These are phyloP conservation scores for Westerdykella sp. DNA, from an alignment of 2,329 filamentous ascomycete genomes.

Conservation along the genomic window DNA sequence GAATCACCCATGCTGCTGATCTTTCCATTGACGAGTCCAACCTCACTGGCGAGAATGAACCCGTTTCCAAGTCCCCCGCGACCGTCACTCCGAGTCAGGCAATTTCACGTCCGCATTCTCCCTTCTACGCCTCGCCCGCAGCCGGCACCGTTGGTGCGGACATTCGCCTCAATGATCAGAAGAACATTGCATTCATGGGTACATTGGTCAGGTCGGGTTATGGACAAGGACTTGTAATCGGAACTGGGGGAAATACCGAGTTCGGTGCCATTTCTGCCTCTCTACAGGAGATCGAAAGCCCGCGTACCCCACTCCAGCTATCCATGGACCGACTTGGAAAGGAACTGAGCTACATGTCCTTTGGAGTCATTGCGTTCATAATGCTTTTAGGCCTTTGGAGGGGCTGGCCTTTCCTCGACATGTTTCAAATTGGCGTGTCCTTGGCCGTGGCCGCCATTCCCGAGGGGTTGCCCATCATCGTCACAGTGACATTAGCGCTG, in stretches of 20 bases:
- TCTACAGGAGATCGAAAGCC: constrained; percentile 89
- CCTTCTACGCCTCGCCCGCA: constrained; percentile 54
- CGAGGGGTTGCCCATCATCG: constrained; percentile 94
- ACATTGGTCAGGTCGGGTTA: constrained; percentile 92
- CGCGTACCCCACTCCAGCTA: constrained; percentile 83
- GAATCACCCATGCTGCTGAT: constrained; percentile 84
- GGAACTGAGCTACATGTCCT: constrained; percentile 94
- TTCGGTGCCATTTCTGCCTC: constrained; percentile 96
- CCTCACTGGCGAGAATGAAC: constrained; percentile 92
- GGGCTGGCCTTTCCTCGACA: constrained; percentile 82
- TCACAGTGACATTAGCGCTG: constrained; percentile 90
- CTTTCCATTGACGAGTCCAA: constrained; percentile 96
- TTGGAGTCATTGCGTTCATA: constrained; percentile 88
- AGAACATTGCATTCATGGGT: constrained; percentile 97
- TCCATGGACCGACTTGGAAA: constrained; percentile 98
- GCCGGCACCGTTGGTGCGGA: constrained; percentile 57
- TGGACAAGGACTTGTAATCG: constrained; percentile 94
- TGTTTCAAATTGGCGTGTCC: constrained; percentile 96
- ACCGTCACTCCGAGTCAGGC: constrained; percentile 44
- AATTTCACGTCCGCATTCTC: constrained; percentile 45
- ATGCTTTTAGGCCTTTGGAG: constrained; percentile 85
- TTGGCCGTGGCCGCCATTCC: constrained; percentile 94
- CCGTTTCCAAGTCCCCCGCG: constrained; percentile 70
- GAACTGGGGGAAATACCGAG: constrained; percentile 86
- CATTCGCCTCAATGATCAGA: constrained; percentile 64